Percentiles rank a stretch among this genome's conserved stretches.
phyloP scores from a whole-genome alignment of 2,329 filamentous ascomycete species.

The Cordyceps pruinosa region DNA sequence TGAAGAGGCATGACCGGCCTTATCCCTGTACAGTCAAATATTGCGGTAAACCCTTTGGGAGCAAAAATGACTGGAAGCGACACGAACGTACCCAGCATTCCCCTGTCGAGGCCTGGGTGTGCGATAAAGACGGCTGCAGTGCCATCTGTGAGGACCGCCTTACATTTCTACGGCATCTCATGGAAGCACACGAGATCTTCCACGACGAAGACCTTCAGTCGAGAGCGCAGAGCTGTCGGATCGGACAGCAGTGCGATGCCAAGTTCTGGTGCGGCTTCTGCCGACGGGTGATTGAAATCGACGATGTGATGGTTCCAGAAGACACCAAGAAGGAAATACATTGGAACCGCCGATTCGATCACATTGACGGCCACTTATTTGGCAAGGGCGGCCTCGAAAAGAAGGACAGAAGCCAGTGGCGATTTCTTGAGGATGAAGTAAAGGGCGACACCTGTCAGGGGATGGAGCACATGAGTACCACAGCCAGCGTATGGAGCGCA shows the following conservation, averaged over 20 bases:
- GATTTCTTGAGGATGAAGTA: conserved; percentile 25
- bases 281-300: conserved; percentile 38
- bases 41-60: conserved; percentile 74
- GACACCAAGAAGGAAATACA: conserved; percentile 25
- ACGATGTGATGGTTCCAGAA: conserved; percentile 24
- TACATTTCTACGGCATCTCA: conserved; percentile 59
- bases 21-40: conserved; percentile 70
- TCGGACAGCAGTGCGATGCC: conserved; percentile 57
- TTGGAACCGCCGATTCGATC: conserved; percentile 54
- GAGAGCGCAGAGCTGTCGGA: conserved; percentile 46
- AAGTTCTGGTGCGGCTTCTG: conserved; percentile 91
- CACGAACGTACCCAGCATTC: conserved; percentile 79
- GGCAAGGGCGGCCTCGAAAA: conserved; percentile 36
- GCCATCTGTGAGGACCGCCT: neutral
- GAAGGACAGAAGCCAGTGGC: conserved; percentile 51
- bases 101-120: conserved; percentile 65
- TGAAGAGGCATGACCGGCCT: conserved; percentile 71
- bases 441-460: neutral
- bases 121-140: conserved; percentile 47
- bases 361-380: conserved; percentile 68
- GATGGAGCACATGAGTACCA: neutral
- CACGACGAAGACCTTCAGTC: conserved; percentile 29
- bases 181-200: conserved; percentile 37
- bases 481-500: neutral
- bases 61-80: conserved; percentile 90